These are phyloP conservation scores for Apiotrichum domesticum DNA, from an alignment of 1,284 basidiomycete species.

Conservation along the genomic window DNA sequence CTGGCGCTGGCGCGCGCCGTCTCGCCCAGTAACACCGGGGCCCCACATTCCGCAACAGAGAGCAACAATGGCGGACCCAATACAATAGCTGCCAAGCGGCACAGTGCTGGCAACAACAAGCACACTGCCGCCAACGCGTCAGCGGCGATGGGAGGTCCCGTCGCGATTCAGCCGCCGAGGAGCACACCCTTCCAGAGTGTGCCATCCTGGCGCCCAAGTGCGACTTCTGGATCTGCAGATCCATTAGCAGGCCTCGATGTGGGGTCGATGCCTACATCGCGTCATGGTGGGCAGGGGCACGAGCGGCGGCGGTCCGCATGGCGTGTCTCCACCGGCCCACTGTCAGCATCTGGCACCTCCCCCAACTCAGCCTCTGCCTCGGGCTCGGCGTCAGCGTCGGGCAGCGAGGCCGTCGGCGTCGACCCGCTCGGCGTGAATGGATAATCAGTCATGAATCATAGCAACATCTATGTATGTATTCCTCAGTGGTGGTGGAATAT, in stretches of 20 bases:
- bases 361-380: background rate
- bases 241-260: slow-evolving; percentile 15
- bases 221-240: background rate
- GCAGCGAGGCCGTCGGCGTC: slow-evolving; percentile 6
- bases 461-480: no score
- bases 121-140: background rate
- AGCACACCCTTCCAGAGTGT: no score
- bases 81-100: no score
- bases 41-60: background rate
- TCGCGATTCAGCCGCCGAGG: no score
- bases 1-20: background rate
- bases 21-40: background rate
- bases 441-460: background rate
- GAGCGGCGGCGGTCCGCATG: slow-evolving; percentile 1
- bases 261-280: slow-evolving; percentile 1
- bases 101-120: background rate
- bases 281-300: background rate
- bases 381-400: slow-evolving; percentile 2
- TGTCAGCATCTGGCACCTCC: background rate
- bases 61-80: no score
- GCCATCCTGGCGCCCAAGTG: no score
- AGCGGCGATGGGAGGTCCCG: background rate
- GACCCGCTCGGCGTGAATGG: slow-evolving; percentile 12
- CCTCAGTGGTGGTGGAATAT: no score
- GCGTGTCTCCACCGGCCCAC: background rate